phyloP scores from a whole-genome alignment of 495 filamentous ascomycete genomes.

The Penicillium verhagenii region DNA sequence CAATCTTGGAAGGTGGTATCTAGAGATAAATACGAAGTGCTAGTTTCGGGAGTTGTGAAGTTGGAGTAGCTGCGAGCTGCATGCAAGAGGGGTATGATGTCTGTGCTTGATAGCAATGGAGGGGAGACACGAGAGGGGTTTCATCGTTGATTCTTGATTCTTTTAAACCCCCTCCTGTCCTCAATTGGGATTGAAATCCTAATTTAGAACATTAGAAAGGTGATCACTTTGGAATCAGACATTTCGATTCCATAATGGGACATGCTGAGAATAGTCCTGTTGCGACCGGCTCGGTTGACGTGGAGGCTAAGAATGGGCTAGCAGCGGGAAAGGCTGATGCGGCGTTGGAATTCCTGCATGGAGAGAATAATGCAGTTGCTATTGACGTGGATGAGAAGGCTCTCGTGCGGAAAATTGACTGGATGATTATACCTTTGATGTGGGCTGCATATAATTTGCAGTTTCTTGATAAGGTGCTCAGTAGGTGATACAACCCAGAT shows the following conservation, averaged over 20 bases:
- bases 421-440: constrained; percentile 42
- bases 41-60: neutral
- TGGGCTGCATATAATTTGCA: constrained; percentile 59
- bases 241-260: constrained; percentile 6
- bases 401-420: constrained; percentile 41
- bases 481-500: constrained; percentile 8
- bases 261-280: constrained; percentile 5
- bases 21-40: neutral
- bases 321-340: constrained; percentile 25
- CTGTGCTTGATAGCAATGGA: neutral
- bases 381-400: constrained; percentile 31
- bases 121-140: neutral
- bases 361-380: constrained; percentile 11
- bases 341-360: constrained; percentile 26
- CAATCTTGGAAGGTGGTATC: neutral
- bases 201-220: too few species aligned
- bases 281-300: constrained; percentile 8
- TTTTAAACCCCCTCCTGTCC: neutral
- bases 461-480: constrained; percentile 64
- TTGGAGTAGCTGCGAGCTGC: neutral
- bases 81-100: neutral
- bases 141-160: neutral
- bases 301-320: constrained; percentile 18
- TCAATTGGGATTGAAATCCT: neutral
- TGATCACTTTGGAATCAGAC: neutral